Conservation (phyloP, 208 protist species). For the Histomonas meleagridis region DNA sequence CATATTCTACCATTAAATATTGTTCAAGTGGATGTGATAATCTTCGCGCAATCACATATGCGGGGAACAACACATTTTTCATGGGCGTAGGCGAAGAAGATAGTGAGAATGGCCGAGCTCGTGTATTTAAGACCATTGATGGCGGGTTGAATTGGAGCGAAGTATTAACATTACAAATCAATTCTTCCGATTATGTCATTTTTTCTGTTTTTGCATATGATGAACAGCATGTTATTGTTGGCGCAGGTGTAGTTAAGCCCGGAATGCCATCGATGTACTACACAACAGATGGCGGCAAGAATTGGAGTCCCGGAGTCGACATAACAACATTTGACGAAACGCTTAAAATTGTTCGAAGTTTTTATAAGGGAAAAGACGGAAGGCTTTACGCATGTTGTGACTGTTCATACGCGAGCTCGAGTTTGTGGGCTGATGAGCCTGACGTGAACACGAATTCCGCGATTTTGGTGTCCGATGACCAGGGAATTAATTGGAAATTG, state of each 20-base stretch:
- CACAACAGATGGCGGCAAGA: neutral
- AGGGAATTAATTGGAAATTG: neutral
- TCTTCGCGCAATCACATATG: neutral
- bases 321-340: neutral
- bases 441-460: neutral
- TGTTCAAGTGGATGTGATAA: neutral
- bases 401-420: neutral
- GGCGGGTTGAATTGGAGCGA: neutral
- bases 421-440: neutral
- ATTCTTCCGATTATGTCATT: neutral
- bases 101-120: neutral
- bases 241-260: neutral
- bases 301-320: neutral
- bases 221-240: neutral
- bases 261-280: neutral
- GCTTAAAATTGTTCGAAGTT: neutral
- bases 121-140: neutral
- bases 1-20: neutral
- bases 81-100: neutral
- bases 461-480: neutral
- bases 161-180: neutral
- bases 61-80: neutral
- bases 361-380: neutral
- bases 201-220: conserved; percentile 4
- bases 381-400: neutral